Percentiles rank a stretch among this genome's conserved stretches.
These are phyloP conservation scores for Baorangia bicolor DNA, from an alignment of 768 basidiomycete species.

Conservation along the genomic window DNA sequence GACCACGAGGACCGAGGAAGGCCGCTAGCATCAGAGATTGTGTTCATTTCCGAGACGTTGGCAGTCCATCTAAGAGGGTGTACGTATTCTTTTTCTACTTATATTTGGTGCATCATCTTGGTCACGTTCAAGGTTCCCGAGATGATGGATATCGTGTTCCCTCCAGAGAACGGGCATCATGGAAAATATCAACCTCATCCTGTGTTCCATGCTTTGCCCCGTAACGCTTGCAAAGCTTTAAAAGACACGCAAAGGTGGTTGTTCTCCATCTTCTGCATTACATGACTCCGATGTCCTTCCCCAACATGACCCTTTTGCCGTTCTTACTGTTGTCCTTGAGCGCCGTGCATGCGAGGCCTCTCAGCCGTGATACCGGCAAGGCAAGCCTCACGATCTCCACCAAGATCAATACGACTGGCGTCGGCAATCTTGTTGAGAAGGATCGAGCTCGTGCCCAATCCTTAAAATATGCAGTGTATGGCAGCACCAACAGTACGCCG, in stretches of 20 bases:
- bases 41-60: neutral
- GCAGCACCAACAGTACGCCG: neutral
- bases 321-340: conserved; percentile 9
- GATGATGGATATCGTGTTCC: neutral
- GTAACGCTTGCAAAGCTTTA: neutral
- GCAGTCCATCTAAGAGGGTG: neutral
- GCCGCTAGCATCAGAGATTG: neutral
- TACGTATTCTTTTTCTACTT: neutral
- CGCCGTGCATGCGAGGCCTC: conserved; percentile 7
- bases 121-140: neutral
- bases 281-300: neutral
- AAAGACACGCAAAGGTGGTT: neutral
- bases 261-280: neutral
- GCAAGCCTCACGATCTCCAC: conserved; percentile 12
- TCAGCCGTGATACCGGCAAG: conserved; percentile 12
- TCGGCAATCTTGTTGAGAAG: conserved; percentile 9
- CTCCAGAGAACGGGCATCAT: too few relatives aligned
- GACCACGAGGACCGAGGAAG: neutral
- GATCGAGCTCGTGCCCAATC: conserved; percentile 20
- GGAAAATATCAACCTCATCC: neutral
- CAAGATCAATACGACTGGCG: conserved; percentile 10
- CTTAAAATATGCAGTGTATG: too few relatives aligned
- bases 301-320: conserved; percentile 1
- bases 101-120: neutral
- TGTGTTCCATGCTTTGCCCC: neutral